A percentile compares a stretch with the other conserved stretches of the same genome.
Conservation (phyloP, 805 yeast species). For the Kuraishia molischiana region DNA sequence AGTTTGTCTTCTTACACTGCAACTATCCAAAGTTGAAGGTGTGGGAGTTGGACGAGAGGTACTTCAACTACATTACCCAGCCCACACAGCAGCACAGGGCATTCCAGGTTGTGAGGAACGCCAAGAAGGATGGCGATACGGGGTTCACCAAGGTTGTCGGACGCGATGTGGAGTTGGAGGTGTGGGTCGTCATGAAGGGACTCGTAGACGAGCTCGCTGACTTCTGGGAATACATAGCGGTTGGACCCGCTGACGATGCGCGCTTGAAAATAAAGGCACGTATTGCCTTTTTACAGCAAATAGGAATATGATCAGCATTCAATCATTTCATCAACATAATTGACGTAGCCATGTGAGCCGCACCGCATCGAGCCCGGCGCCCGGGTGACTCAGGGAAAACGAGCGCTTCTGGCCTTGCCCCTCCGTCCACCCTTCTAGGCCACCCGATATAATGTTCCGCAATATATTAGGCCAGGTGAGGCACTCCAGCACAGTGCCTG, state of each 20-base stretch:
- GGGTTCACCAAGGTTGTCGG: constrained; percentile 1
- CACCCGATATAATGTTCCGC: too few relatives aligned
- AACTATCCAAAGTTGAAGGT: constrained; percentile 18
- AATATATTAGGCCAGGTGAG: too few relatives aligned
- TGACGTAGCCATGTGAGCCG: too few relatives aligned
- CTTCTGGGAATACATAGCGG: not conserved
- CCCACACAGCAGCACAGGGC: constrained; percentile 4
- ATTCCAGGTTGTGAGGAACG: constrained; percentile 20
- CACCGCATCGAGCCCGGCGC: too few relatives aligned
- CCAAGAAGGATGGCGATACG: constrained; percentile 14
- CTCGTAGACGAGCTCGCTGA: not conserved
- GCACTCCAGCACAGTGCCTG: constrained; percentile 8
- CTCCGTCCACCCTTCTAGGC: too few relatives aligned
- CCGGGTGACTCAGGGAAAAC: too few relatives aligned
- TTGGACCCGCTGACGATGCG: not conserved
- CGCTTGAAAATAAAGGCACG: not conserved
- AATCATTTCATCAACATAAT: too few relatives aligned
- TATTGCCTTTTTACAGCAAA: not conserved
- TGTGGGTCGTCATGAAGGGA: constrained; percentile 14
- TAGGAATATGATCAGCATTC: too few relatives aligned
- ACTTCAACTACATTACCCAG: not conserved
- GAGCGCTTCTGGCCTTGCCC: too few relatives aligned
- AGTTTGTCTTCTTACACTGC: constrained; percentile 18
- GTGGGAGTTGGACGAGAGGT: not conserved
- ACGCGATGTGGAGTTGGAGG: constrained; percentile 15